phyloP scores from a whole-genome alignment of 768 basidiomycete species.

The Bullera alba region DNA sequence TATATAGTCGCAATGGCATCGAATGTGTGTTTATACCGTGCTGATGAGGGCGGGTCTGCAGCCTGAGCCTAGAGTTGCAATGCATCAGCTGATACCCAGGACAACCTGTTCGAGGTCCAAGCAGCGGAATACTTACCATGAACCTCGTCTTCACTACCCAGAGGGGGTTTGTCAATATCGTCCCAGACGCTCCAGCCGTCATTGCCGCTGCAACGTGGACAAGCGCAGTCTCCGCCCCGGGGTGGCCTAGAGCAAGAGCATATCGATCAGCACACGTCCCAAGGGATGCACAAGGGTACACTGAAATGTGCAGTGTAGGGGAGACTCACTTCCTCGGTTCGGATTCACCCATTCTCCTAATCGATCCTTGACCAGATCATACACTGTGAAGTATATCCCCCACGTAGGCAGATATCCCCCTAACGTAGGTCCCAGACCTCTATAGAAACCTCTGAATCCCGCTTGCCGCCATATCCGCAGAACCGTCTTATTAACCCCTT shows the following conservation, averaged over 20 bases:
- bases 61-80: conserved; percentile 72
- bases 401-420: conserved; percentile 96
- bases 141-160: conserved; percentile 99
- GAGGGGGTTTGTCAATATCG: conserved; percentile 86
- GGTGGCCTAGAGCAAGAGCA: conserved; percentile 5
- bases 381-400: conserved; percentile 98
- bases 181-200: conserved; percentile 88
- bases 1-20: conserved; percentile 89
- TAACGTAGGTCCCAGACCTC: conserved; percentile 94
- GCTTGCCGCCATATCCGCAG: conserved; percentile 57
- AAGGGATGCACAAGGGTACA: neutral
- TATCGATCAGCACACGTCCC: conserved; percentile 45
- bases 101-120: too few species aligned
- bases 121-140: conserved; percentile 62
- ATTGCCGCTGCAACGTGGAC: conserved; percentile 87
- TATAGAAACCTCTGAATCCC: conserved; percentile 83
- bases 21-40: conserved; percentile 76
- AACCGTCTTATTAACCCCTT: conserved; percentile 63
- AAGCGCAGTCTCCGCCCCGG: conserved; percentile 11
- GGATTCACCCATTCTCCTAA: conserved; percentile 67
- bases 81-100: neutral
- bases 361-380: conserved; percentile 83
- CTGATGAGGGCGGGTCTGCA: conserved; percentile 53
- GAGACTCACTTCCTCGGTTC: conserved; percentile 43
- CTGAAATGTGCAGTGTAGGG: neutral